Conservation (phyloP, 257 asterid genomes). For the Echites panduratus region DNA sequence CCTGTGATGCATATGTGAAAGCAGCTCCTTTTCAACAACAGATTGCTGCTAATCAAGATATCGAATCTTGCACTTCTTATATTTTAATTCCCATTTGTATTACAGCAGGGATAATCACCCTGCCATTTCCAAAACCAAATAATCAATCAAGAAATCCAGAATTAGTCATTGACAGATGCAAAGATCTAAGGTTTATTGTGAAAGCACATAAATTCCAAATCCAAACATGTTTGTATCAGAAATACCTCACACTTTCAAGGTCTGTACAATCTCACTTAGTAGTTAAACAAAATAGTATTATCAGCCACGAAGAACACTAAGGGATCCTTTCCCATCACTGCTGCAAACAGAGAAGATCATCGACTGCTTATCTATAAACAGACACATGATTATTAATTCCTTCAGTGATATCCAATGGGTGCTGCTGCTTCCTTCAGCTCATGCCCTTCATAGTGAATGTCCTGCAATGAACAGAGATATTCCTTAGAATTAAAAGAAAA, state of each 20-base stretch:
- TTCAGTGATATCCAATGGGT: conserved; percentile 50
- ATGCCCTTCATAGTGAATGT: conserved; percentile 46
- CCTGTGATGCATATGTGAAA: too few species aligned
- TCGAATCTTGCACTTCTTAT: not conserved
- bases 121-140: conserved; percentile 11
- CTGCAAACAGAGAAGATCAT: not conserved
- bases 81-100: not conserved
- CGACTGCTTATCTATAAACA: not conserved
- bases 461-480: conserved; percentile 28
- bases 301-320: not conserved
- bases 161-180: not conserved
- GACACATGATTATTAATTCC: not conserved
- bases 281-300: not conserved
- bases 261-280: not conserved
- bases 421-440: conserved; percentile 49
- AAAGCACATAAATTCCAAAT: not conserved
- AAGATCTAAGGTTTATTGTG: not conserved
- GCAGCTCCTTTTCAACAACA: too few species aligned
- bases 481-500: not conserved
- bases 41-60: not conserved
- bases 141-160: not conserved
- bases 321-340: not conserved
- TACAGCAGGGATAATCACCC: not conserved
- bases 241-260: not conserved
- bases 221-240: not conserved